Evolutionary conservation across 2,329 filamentous ascomycete genomes (phyloP).

Genomic region (Drechslera avenae): DNA sequence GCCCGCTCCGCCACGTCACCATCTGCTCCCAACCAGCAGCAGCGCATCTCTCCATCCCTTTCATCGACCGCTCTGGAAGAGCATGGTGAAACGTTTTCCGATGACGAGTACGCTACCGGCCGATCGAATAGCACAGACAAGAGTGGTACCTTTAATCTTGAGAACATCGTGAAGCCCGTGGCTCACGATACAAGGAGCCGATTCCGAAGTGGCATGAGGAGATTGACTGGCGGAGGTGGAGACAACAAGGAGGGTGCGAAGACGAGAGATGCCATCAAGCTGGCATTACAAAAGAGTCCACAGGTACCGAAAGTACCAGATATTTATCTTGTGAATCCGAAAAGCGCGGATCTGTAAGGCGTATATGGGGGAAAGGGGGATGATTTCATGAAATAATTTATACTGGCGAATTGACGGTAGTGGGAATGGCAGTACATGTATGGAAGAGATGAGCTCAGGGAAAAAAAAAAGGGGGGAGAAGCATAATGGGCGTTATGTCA

Average conservation of each 20-base stretch:
- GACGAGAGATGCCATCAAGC: slow-evolving; percentile 44
- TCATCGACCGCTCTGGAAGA: slow-evolving; percentile 78
- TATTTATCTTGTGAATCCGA: slow-evolving; percentile 49
- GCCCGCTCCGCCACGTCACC: slow-evolving; percentile 85
- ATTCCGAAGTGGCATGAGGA: slow-evolving; percentile 62
- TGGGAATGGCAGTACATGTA: neutral
- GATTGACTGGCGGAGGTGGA: slow-evolving; percentile 63
- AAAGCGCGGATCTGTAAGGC: slow-evolving; percentile 40
- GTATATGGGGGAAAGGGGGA: too few species aligned
- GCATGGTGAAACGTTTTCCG: slow-evolving; percentile 74
- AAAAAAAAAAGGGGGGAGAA: neutral
- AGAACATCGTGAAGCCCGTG: slow-evolving; percentile 64
- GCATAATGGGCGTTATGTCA: too few species aligned
- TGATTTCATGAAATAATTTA: too few species aligned
- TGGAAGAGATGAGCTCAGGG: neutral
- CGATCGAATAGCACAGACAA: slow-evolving; percentile 38
- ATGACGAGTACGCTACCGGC: slow-evolving; percentile 67
- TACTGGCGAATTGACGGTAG: too few species aligned
- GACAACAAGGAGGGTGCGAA: slow-evolving; percentile 49
- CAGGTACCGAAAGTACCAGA: slow-evolving; percentile 57
- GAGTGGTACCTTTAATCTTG: slow-evolving; percentile 27
- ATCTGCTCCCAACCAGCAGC: slow-evolving; percentile 55
- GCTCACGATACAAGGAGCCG: slow-evolving; percentile 58
- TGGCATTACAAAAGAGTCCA: slow-evolving; percentile 50
- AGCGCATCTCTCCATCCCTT: slow-evolving; percentile 55